phyloP scores from a whole-genome alignment of 1,284 basidiomycete species.

The Lignosus rhinocerotis region DNA sequence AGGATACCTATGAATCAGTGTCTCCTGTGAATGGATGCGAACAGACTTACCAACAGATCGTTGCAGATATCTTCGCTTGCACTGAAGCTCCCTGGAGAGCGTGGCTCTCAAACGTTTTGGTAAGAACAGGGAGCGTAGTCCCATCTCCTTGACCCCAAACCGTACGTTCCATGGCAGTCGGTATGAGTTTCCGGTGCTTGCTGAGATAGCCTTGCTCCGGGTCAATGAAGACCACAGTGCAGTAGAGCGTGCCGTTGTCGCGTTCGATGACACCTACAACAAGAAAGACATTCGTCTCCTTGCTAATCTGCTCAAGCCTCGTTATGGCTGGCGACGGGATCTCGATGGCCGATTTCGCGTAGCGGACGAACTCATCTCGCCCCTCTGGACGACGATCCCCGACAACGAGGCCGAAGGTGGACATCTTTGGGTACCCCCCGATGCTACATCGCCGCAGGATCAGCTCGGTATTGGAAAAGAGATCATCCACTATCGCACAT shows the following conservation, averaged over 20 bases:
- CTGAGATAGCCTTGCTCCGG: constrained; percentile 56
- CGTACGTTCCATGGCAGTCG: constrained; percentile 67
- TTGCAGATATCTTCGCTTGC: constrained; percentile 56
- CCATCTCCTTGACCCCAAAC: constrained; percentile 66
- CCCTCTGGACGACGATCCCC: constrained; percentile 55
- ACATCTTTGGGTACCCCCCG: constrained; percentile 68
- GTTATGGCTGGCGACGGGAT: constrained; percentile 53
- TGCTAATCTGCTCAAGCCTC: constrained; percentile 53
- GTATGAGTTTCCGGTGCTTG: constrained; percentile 74
- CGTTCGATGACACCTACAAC: constrained; percentile 73
- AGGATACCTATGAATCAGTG: background rate
- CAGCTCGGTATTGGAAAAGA: background rate
- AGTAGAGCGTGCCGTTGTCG: constrained; percentile 68
- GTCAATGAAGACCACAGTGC: constrained; percentile 67
- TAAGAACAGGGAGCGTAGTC: constrained; percentile 35
- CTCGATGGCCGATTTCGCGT: constrained; percentile 57
- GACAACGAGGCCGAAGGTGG: constrained; percentile 58
- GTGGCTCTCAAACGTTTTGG: constrained; percentile 27
- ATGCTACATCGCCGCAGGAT: constrained; percentile 42
- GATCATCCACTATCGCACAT: constrained; percentile 29
- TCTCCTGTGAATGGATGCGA: background rate
- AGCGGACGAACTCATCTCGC: constrained; percentile 61
- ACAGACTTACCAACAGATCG: constrained; percentile 65
- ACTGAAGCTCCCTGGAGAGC: constrained; percentile 31
- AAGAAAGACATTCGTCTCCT: constrained; percentile 54